phyloP scores from a whole-genome alignment of 345 rosid genomes.

The Raphanus raphanistrum region DNA sequence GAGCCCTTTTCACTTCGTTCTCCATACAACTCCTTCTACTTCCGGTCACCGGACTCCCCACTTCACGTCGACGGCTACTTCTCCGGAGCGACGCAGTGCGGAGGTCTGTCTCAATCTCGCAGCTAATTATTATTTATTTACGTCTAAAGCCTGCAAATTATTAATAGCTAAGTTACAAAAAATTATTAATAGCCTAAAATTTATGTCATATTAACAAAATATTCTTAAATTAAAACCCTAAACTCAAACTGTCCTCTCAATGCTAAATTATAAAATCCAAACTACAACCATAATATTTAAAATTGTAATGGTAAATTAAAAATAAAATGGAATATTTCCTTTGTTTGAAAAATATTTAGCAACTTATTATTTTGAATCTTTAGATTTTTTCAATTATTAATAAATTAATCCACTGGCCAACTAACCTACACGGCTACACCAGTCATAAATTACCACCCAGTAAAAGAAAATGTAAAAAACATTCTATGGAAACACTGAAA shows the following conservation, averaged over 20 bases:
- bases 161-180: no score
- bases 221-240: not conserved
- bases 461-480: constrained; percentile 15
- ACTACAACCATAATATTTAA: not conserved
- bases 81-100: constrained; percentile 50
- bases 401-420: not conserved
- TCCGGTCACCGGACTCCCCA: constrained; percentile 62
- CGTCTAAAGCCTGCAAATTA: not conserved
- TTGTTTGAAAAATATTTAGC: not conserved
- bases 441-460: constrained; percentile 17
- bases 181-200: not conserved
- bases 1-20: constrained; percentile 73
- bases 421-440: no score
- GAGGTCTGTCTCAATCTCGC: constrained; percentile 33
- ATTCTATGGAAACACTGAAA: constrained; percentile 35
- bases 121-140: not conserved
- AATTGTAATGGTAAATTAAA: not conserved
- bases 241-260: not conserved
- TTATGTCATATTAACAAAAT: not conserved
- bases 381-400: not conserved
- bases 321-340: not conserved
- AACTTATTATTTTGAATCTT: not conserved
- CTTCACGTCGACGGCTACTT: constrained; percentile 62
- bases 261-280: not conserved
- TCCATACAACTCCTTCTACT: constrained; percentile 49